Conservation (phyloP, 345 rosid species). For the Noccaea bulbosa region DNA sequence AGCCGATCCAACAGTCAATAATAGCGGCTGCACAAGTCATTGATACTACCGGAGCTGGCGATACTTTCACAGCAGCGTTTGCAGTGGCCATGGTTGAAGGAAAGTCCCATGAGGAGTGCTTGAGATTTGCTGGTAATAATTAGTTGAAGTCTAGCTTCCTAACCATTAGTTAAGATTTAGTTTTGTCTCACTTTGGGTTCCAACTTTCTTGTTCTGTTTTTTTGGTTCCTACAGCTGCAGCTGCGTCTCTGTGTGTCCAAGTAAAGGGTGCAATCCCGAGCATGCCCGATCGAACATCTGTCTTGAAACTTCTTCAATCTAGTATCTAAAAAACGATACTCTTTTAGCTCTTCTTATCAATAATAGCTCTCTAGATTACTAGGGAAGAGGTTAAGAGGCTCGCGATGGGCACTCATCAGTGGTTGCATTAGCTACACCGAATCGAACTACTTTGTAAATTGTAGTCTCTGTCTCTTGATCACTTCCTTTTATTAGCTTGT, state of each 20-base stretch:
- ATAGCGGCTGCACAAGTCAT: slow-evolving; percentile 70
- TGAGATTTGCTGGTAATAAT: slow-evolving; percentile 82
- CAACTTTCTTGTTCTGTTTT: not conserved
- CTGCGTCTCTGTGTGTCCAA: slow-evolving; percentile 96
- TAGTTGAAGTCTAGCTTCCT: slow-evolving; percentile 4
- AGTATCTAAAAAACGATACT: not conserved
- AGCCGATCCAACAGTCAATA: slow-evolving; percentile 72
- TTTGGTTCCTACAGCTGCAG: slow-evolving; percentile 66
- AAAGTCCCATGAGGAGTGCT: slow-evolving; percentile 67
- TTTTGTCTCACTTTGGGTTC: slow-evolving; percentile 13
- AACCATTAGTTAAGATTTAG: not conserved
- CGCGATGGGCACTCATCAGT: not conserved
- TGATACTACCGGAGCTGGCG: slow-evolving; percentile 99
- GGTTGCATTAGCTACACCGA: slow-evolving; percentile 24
- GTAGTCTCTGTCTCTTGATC: slow-evolving; percentile 23
- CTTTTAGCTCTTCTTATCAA: slow-evolving; percentile 11
- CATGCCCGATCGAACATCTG: slow-evolving; percentile 81
- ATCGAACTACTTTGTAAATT: slow-evolving; percentile 4
- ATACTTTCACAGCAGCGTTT: slow-evolving; percentile 94
- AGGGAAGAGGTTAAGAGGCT: slow-evolving; percentile 27
- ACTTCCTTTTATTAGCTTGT: slow-evolving; percentile 8
- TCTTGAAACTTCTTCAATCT: slow-evolving; percentile 62
- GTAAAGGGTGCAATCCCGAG: slow-evolving; percentile 94
- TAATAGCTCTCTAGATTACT: slow-evolving; percentile 16
- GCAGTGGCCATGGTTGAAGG: slow-evolving; percentile 95